Percentiles rank a stretch among this genome's conserved stretches.
Conservation (phyloP, 768 basidiomycete species). For the Mycena venus region DNA sequence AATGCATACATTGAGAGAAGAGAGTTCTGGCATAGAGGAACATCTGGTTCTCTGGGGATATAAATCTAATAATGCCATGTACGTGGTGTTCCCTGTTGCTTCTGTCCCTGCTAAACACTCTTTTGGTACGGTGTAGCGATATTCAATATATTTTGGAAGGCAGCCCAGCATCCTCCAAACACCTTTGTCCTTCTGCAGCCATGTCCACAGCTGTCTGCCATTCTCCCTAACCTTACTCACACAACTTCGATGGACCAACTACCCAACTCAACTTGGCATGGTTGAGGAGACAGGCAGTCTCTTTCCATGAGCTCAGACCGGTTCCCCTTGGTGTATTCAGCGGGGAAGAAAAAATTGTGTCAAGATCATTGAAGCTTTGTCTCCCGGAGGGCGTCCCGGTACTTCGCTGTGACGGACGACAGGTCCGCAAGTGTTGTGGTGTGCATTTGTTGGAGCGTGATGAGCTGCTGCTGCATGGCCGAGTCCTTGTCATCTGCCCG, state of each 20-base stretch:
- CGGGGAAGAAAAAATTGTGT: too few relatives aligned
- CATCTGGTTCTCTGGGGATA: conserved; percentile 68
- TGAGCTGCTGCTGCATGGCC: too few relatives aligned
- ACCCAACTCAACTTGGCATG: conserved; percentile 75
- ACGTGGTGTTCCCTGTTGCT: conserved; percentile 45
- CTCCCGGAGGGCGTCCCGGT: too few relatives aligned
- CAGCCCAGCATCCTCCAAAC: conserved; percentile 51
- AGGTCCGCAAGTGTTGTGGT: too few relatives aligned
- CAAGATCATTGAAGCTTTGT: too few relatives aligned
- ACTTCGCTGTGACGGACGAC: too few relatives aligned
- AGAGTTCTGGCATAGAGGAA: conserved; percentile 29
- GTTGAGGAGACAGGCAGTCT: conserved; percentile 80
- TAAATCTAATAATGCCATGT: conserved; percentile 78
- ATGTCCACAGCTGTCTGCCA: conserved; percentile 77
- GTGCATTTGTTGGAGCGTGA: too few relatives aligned
- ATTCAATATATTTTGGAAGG: conserved; percentile 77
- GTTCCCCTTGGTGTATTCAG: conserved; percentile 87
- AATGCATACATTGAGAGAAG: conserved; percentile 80
- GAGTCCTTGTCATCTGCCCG: too few relatives aligned
- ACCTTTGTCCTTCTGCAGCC: conserved; percentile 93
- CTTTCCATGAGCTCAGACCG: conserved; percentile 85
- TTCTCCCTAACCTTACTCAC: conserved; percentile 69
- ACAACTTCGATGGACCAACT: conserved; percentile 44
- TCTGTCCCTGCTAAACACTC: background rate
- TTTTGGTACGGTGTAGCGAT: conserved; percentile 81